Conservation (phyloP, 2,329 filamentous ascomycete species). For the Colletotrichum musae region DNA sequence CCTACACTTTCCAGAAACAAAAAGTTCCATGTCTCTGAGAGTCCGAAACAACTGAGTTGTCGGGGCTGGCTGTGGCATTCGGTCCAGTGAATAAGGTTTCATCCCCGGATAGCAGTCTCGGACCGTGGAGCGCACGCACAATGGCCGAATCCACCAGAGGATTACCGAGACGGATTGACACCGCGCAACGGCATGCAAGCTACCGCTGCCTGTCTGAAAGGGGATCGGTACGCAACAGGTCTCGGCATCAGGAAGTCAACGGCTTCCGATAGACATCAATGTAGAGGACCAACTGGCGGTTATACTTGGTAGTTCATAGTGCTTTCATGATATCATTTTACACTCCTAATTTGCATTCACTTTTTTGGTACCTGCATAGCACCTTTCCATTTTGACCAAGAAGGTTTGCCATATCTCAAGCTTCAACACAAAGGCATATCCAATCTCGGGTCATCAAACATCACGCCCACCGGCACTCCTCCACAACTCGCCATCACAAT, state of each 20-base stretch:
- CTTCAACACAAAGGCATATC: neutral
- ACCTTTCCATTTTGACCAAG: neutral
- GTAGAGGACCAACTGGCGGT: too few relatives aligned
- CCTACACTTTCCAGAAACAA: too few relatives aligned
- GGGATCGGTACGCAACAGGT: too few relatives aligned
- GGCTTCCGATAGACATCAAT: too few relatives aligned
- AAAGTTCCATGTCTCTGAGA: too few relatives aligned
- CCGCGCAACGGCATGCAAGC: neutral
- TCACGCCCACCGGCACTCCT: neutral
- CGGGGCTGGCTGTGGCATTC: neutral
- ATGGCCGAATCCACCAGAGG: neutral
- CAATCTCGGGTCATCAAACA: neutral
- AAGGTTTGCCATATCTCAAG: neutral
- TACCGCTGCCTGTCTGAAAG: too few relatives aligned
- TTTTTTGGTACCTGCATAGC: neutral
- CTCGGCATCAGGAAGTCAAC: too few relatives aligned
- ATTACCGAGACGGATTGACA: neutral
- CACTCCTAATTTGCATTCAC: neutral
- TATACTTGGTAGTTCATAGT: too few relatives aligned
- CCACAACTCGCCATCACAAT: neutral
- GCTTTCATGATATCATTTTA: too few relatives aligned
- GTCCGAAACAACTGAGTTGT: too few relatives aligned
- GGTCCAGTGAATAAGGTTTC: neutral
- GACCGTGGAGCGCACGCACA: neutral
- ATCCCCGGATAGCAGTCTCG: neutral